Evolutionary conservation across 176 grass and related monocot species (phyloP), one percentile per base, ranked within the genome.

Genomic region (Oryza glumipatula): DNA sequence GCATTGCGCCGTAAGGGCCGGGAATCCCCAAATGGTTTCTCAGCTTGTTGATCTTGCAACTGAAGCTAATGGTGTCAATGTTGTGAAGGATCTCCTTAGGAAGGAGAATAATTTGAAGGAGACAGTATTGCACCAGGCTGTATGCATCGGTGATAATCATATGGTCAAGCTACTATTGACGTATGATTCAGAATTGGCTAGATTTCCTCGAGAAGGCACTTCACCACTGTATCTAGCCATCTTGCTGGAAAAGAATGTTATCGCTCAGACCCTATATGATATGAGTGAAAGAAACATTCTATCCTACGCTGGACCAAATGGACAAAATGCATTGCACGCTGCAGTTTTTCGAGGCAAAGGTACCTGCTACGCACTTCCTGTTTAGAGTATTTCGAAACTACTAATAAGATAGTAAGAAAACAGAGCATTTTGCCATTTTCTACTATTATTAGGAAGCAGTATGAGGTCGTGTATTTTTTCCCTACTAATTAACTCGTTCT

Each of bases 301-400:
- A 0, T 76, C 73, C 0, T 76, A 6, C 9, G 10, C 16, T 6
- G 73, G 73, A 19, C 73, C 73, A 0, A 28, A 58, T 36, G 73
- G 48, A 56, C 73, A 75, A 13, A 76, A 76, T 15, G 48, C 11
- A 8, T n/a, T 54, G 73, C 73, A 76, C 36, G 73, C 6, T 36
- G 26, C 73, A 1, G 73, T 76, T 58, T 32, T 76, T 4, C 15
- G 64, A 26, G 11, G 64, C 4, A 26, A 66, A 66, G 64, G 64
- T 66, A 30, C n/a, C 9, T 58, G 19, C 41, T 8, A 43, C 41
- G 8, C 8, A 43, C 41, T 7, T 43, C 8, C 8, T 9, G 41
- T 43, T 43, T 1, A 36, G 35, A 36, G 35, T 36, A 36, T 36
- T 36, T 36, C 35, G 0, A 0, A 36, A 36, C 35, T 36, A 36